Evolutionary conservation across 495 filamentous ascomycete genomes (phyloP), one percentile per base, ranked within the genome.

Genomic region (Penicillium chermesinum): DNA sequence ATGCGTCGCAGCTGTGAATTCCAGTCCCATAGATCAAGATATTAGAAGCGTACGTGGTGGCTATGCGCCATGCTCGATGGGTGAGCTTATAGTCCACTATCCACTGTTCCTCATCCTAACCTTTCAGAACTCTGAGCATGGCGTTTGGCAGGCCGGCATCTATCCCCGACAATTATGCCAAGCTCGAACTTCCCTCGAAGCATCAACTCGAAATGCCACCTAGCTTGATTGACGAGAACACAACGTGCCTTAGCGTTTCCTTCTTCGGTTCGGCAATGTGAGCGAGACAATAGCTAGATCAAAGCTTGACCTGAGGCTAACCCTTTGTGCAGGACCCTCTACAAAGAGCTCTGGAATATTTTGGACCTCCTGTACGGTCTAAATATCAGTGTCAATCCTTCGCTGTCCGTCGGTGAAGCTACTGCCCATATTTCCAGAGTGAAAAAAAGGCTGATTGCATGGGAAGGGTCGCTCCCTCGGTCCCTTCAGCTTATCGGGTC

Each of bases 41-140:
- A 57, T 2, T 50, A 72, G 1, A 73, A 71, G 46, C 59, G 73
- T 1, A 68, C 68, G 2, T 76, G 73, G 73, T 76, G 63, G 36
- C 68, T 64, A 0, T 76, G 72, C 44, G 60, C 75, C 0, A 48
- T 75, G 10, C 52, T 76, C n/a, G 73, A 76, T 20, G 49, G 69
- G 68, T 70, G 44, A 54, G 48, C 12, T 3, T 14, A 21, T 10
- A 18, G 7, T 13, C 4, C 3, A 1, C 5, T 8, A 17, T n/a
- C 34, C 14, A 6, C n/a, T n/a, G n/a, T n/a, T n/a, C n/a, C n/a
- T n/a, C n/a, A 35, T n/a, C 17, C 36, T 48, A 15, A 46, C 42
- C 10, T 20, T 50, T 6, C 38, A 72, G 72, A 33, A 72, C 62
- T 0, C 47, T 75, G 20, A 72, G 72, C 43, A 75, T 76, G 72